phyloP scores from a whole-genome alignment of 768 basidiomycete species.

The Phaffia tasmanica region DNA sequence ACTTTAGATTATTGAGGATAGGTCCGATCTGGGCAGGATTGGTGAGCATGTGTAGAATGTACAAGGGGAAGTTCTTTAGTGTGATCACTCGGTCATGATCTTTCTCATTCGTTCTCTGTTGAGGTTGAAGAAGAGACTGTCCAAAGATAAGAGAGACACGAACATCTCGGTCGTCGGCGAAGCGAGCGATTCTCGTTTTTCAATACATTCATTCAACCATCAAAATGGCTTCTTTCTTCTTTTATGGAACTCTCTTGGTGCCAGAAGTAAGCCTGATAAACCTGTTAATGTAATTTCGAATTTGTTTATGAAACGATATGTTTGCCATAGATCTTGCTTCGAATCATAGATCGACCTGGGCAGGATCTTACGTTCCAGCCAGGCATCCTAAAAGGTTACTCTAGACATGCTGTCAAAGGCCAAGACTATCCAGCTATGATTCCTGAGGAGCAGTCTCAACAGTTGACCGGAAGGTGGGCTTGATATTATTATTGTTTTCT shows the following conservation, averaged over 20 bases:
- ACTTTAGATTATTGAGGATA: constrained; percentile 12
- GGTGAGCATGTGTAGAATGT: too few species aligned
- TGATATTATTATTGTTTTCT: not conserved
- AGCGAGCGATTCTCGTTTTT: too few species aligned
- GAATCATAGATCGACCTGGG: constrained; percentile 9
- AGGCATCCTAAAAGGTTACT: constrained; percentile 5
- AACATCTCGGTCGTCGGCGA: too few species aligned
- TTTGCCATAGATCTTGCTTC: constrained; percentile 3
- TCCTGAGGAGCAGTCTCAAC: constrained; percentile 1
- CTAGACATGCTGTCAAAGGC: constrained; percentile 4
- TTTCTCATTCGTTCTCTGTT: too few species aligned
- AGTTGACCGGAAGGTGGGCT: constrained; percentile 6
- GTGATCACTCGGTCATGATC: too few species aligned
- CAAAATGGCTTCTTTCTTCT: constrained; percentile 9
- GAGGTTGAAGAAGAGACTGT: too few species aligned
- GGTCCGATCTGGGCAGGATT: not conserved
- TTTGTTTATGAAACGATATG: not conserved
- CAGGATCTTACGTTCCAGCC: constrained; percentile 8
- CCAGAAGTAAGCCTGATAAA: not conserved
- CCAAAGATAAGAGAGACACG: too few species aligned
- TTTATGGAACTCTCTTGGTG: constrained; percentile 20
- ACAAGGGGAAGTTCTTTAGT: too few species aligned
- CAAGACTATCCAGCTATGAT: constrained; percentile 23
- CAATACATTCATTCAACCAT: too few species aligned
- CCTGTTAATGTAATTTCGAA: too few species aligned